phyloP scores from a whole-genome alignment of 2,329 filamentous ascomycete species.

The Coniochaeta ligniaria region DNA sequence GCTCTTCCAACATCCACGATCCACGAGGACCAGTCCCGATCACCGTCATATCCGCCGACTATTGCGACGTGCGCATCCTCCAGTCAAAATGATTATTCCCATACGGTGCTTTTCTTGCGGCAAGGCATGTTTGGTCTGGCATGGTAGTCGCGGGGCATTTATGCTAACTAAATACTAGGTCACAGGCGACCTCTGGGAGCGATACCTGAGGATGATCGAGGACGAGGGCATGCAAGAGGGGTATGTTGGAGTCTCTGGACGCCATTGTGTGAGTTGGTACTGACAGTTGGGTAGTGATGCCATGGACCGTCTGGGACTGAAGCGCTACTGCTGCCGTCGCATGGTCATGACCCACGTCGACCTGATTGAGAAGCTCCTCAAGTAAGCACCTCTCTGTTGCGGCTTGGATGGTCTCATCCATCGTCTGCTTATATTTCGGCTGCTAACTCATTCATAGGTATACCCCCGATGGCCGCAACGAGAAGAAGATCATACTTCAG shows the following conservation, averaged over 20 bases:
- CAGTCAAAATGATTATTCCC: conserved; percentile 84
- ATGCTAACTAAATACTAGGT: conserved; percentile 54
- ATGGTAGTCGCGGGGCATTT: conserved; percentile 6
- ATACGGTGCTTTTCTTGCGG: conserved; percentile 98
- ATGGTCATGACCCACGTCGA: conserved; percentile 99
- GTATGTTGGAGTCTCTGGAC: conserved; percentile 37
- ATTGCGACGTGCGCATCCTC: background rate
- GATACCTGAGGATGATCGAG: conserved; percentile 74
- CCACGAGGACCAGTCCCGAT: background rate
- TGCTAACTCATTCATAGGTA: conserved; percentile 32
- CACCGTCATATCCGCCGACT: background rate
- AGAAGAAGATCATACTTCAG: conserved; percentile 47
- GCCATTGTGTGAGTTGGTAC: conserved; percentile 2
- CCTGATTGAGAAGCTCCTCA: conserved; percentile 94
- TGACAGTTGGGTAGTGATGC: conserved; percentile 64
- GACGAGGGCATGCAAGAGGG: conserved; percentile 70
- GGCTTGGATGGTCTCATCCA: background rate
- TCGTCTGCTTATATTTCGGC: background rate
- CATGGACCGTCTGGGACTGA: conserved; percentile 89
- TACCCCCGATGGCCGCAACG: conserved; percentile 55
- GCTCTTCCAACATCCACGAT: background rate
- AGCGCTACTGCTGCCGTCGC: conserved; percentile 94
- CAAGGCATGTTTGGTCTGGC: conserved; percentile 59
- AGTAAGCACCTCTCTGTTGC: conserved; percentile 46
- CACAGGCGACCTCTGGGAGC: conserved; percentile 94